Evolutionary conservation across 1,284 basidiomycete species (phyloP), one percentile per base, ranked within the genome.

Genomic region (Polyporus tsugae): DNA sequence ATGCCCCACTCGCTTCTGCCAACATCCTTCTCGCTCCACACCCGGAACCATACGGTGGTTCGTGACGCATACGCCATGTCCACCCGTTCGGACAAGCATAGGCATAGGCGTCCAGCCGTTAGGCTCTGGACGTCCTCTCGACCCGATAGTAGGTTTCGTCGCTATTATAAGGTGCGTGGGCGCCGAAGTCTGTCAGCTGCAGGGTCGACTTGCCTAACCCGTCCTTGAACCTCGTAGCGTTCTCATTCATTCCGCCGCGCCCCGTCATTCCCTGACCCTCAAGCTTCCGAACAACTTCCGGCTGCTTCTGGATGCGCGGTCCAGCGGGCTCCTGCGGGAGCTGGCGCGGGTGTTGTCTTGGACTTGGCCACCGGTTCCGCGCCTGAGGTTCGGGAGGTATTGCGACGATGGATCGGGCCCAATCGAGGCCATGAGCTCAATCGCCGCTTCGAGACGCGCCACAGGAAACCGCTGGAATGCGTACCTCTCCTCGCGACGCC

Each of bases 171-270:
- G 66, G 22, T 63, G 61, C 65, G 19, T 63, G 69, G 68, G 67
- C 66, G 68, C 65, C 58, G 66, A n/a, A 42, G 58, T 35, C 36
- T 55, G 71, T 70, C 71, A 72, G 64, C 68, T 68, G 71, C 68
- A 72, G 62, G 64, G 64, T 58, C 39, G 60, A 35, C 63, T 62
- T 66, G 41, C 71, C 65, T 61, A 66, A 60, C 35, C 38, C 42
- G 67, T 62, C 61, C 55, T n/a, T n/a, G n/a, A 44, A 62, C 69
- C 57, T 66, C 66, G 33, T 35, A 53, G 42, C 39, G 62, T 39
- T 41, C 39, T 35, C 44, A 63, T 39, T 17, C 55, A 42, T 62
- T 42, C 33, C 65, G 49, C 19, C 55, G 39, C 33, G 61, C 33
- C 22, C 41, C 60, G 57, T 49, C 62, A 15, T 52, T 39, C 35